A percentile compares a stretch with the other conserved stretches of the same genome.
Evolutionary conservation across 2,329 filamentous ascomycete genomes (phyloP).

Genomic region (Biscogniauxia mediterranea): DNA sequence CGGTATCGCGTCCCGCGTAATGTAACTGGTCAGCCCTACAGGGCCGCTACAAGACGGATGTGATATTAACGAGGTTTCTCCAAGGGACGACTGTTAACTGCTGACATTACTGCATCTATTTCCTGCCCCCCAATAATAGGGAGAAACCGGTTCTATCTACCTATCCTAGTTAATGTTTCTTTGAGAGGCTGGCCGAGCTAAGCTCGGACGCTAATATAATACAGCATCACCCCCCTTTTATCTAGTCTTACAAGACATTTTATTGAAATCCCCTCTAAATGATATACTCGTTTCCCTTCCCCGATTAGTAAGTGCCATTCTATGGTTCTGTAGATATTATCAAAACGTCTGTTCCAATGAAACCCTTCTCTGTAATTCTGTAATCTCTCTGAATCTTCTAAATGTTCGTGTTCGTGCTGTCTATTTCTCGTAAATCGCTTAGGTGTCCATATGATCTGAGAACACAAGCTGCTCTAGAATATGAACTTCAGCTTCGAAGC

Average conservation of each 20-base stretch:
- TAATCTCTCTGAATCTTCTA: not conserved
- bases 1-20: not conserved
- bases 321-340: not conserved
- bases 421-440: not conserved
- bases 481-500: slow-evolving; percentile 29
- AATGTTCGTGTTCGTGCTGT: not conserved
- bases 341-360: not conserved
- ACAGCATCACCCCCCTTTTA: not conserved
- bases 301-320: not conserved
- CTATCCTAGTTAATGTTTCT: not conserved
- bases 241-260: not conserved
- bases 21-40: not conserved
- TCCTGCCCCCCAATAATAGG: not conserved
- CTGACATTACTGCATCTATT: not conserved
- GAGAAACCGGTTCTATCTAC: not conserved
- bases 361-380: not conserved
- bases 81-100: not conserved
- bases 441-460: slow-evolving; percentile 21
- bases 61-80: not conserved
- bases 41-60: not conserved
- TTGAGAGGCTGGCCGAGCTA: not conserved
- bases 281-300: not conserved
- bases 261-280: not conserved
- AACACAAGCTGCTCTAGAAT: slow-evolving; percentile 28
- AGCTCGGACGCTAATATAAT: not conserved